These are phyloP conservation scores for Bremia lactucae DNA, from an alignment of 352 stramenopile genomes.

Conservation along the genomic window DNA sequence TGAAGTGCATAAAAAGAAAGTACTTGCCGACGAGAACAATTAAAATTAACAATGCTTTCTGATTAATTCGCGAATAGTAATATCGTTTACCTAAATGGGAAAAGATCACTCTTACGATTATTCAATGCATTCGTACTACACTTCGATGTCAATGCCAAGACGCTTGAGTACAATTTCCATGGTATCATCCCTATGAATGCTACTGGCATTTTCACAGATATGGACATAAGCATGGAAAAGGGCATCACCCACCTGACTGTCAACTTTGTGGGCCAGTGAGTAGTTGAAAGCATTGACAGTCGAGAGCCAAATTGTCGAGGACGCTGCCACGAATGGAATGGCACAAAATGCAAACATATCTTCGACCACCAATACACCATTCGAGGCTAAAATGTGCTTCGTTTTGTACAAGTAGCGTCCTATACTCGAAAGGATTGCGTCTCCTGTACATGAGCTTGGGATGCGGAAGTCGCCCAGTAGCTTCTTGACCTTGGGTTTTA, in stretches of 20 bases:
- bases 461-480: slow-evolving; percentile 21
- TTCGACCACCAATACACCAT: slow-evolving; percentile 25
- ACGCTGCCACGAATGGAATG: slow-evolving; percentile 41
- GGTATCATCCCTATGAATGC: slow-evolving; percentile 32
- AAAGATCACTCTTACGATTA: no score
- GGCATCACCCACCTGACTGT: slow-evolving; percentile 20
- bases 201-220: slow-evolving; percentile 38
- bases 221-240: slow-evolving; percentile 53
- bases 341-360: slow-evolving; percentile 44
- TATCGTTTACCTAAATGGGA: no score
- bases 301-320: slow-evolving; percentile 37
- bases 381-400: slow-evolving; percentile 19
- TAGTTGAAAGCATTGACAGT: slow-evolving; percentile 48
- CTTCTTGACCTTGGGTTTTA: slow-evolving; percentile 11
- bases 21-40: no score
- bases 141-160: slow-evolving; percentile 7
- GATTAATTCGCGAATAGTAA: no score
- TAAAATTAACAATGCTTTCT: no score
- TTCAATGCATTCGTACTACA: no score
- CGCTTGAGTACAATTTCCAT: slow-evolving; percentile 29
- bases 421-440: slow-evolving; percentile 33
- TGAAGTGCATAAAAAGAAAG: no score
- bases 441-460: slow-evolving; percentile 28
- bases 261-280: slow-evolving; percentile 47
- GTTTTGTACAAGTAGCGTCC: slow-evolving; percentile 26